Percentiles rank a stretch among this genome's conserved stretches.
Conservation (phyloP, 2,329 filamentous ascomycete genomes). For the Phyllosticta ampelicida region DNA sequence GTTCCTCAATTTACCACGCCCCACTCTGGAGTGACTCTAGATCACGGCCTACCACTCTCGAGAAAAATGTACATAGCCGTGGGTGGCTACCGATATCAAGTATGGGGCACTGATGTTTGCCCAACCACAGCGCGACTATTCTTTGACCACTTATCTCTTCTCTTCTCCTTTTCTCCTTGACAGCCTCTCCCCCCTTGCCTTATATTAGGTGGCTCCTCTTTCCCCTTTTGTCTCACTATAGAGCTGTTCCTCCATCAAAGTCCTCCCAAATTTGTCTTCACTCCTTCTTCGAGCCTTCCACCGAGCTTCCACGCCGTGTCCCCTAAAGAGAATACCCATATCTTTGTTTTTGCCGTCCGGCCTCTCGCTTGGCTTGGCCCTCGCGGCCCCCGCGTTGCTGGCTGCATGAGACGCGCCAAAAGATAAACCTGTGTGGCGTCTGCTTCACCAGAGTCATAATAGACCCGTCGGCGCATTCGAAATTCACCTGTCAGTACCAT, state of each 20-base stretch:
- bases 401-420: neutral
- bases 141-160: neutral
- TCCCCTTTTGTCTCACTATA: neutral
- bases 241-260: neutral
- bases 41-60: neutral
- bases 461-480: neutral
- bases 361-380: neutral
- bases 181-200: neutral
- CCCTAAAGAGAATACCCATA: neutral
- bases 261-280: neutral
- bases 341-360: neutral
- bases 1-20: neutral
- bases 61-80: neutral
- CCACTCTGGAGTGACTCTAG: neutral
- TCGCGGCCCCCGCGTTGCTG: neutral
- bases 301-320: neutral
- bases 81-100: neutral
- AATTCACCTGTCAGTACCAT: neutral
- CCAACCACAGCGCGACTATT: neutral
- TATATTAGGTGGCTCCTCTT: neutral
- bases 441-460: neutral
- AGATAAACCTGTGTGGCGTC: neutral
- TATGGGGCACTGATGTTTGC: no score
- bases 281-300: neutral
- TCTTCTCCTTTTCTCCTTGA: neutral